These are phyloP conservation scores for Friedmanniomyces endolithicus DNA, from an alignment of 495 filamentous ascomycete genomes.

Conservation along the genomic window DNA sequence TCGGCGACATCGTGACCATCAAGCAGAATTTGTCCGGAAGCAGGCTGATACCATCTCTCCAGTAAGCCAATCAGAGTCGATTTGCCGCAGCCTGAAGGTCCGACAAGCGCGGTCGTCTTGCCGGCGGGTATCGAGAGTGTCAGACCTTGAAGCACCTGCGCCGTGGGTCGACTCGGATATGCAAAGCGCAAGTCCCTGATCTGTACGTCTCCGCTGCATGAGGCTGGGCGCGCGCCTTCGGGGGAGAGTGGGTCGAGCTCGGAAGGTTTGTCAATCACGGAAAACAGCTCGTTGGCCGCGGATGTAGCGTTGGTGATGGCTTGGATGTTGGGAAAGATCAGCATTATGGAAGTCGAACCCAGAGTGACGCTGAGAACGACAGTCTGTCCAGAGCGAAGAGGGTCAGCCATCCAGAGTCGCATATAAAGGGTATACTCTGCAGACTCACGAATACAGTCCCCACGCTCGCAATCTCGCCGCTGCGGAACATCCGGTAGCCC, in stretches of 20 bases:
- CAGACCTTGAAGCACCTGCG: conserved; percentile 20
- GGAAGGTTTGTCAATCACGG: conserved; percentile 28
- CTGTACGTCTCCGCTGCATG: conserved; percentile 21
- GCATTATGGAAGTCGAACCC: conserved; percentile 10
- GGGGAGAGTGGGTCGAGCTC: conserved; percentile 25
- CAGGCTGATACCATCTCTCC: conserved; percentile 23
- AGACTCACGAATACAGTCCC: conserved; percentile 15
- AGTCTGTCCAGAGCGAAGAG: no score
- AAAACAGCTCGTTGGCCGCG: conserved; percentile 31
- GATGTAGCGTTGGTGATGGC: conserved; percentile 30
- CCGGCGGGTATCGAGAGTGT: conserved; percentile 19
- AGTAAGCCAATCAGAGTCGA: conserved; percentile 26
- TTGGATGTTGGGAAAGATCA: conserved; percentile 7
- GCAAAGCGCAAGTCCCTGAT: conserved; percentile 21
- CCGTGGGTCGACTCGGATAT: conserved; percentile 23
- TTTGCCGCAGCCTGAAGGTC: conserved; percentile 26
- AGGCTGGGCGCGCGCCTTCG: conserved; percentile 18
- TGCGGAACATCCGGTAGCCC: conserved; percentile 11
- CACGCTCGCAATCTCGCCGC: conserved; percentile 13
- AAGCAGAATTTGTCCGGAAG: conserved; percentile 17
- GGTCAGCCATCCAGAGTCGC: no score
- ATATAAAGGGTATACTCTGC: no score
- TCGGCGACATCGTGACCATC: conserved; percentile 16
- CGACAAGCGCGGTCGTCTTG: conserved; percentile 28
- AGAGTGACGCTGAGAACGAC: conserved; percentile 13